Conservation (phyloP, 768 basidiomycete genomes). For the Multifurca ochricompacta region DNA sequence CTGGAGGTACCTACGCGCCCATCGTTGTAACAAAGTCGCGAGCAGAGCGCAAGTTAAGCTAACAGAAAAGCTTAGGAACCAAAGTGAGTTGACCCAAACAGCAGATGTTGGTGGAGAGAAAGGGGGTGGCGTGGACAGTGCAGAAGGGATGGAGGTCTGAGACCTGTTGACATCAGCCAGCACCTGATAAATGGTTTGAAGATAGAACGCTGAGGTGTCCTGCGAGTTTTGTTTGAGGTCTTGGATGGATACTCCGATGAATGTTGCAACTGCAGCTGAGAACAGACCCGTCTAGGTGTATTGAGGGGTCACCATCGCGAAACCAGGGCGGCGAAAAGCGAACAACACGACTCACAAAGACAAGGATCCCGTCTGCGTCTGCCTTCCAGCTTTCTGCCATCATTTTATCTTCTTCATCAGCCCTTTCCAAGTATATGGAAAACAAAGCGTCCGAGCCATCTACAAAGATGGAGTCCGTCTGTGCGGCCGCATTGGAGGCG, state of each 20-base stretch:
- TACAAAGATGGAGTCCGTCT: neutral
- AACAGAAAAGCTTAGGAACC: neutral
- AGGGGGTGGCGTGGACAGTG: neutral
- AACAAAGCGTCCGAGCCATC: neutral
- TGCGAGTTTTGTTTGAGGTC: neutral
- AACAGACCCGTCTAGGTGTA: neutral
- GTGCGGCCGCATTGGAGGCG: no score
- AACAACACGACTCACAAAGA: neutral
- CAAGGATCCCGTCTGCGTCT: slow-evolving; percentile 1
- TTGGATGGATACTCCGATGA: neutral
- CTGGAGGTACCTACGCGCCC: neutral
- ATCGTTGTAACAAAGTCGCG: neutral
- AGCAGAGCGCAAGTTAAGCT: neutral
- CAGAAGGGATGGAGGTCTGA: neutral
- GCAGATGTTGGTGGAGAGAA: no score
- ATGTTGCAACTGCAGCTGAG: neutral
- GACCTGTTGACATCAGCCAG: neutral
- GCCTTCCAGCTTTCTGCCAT: slow-evolving; percentile 2
- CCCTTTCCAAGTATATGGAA: slow-evolving; percentile 1
- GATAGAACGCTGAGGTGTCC: neutral
- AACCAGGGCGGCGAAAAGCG: neutral
- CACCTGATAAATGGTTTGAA: neutral
- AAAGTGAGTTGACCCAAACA: no score
- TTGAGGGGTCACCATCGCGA: no score
- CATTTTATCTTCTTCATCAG: neutral